Base-by-base conservation (phyloP, 441 rosid genomes). In the Rhodomyrtus psidioides region DNA sequence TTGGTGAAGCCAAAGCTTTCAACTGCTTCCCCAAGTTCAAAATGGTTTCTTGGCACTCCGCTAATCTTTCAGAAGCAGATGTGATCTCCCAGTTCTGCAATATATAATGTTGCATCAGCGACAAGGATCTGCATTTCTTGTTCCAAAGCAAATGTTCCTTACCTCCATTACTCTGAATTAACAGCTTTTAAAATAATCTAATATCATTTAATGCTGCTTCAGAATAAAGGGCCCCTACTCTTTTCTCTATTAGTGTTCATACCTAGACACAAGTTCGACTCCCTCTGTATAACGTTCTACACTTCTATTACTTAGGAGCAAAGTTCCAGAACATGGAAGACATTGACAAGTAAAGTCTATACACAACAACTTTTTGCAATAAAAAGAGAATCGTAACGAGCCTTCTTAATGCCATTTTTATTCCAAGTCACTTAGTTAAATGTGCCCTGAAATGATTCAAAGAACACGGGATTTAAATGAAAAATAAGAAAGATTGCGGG, bases 21-120 rank as follows among this genome's bases (percentile, higher is more conserved):
- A 96, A 89, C 90, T 97, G 99, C 87, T 95, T 96, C 81, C 98
- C 99, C 7, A 97, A 89, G 91, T 93, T 92, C 81, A 94, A 88
- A 81, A 97, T 97, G 26, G 99, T 95, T 86, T 95, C 99, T 90
- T 96, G 99, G 91, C 98, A 97, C 90, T 97, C 98, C 0, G 98
- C 99, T 88, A 97, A 88, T 91, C 95, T 97, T 83, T 93, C 94
- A 81, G 99, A 95, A 89, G 99, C 99, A 82, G 97, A 94, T 83
- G 95, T 89, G 89, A 95, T 94, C 93, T 96, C 99, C 93, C 93
- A 86, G 44, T 93, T 95, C 99, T 97, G 93, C 87, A 84, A 88
- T 27, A 70, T 34, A 70, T 82, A 28, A 49, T 28, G 27, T 82
- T 34, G 56, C 59, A 51, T 56, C 58, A 82, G 26, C 17, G 44